phyloP scores from a whole-genome alignment of 2,329 filamentous ascomycete genomes.

The Beauveria sp. region DNA sequence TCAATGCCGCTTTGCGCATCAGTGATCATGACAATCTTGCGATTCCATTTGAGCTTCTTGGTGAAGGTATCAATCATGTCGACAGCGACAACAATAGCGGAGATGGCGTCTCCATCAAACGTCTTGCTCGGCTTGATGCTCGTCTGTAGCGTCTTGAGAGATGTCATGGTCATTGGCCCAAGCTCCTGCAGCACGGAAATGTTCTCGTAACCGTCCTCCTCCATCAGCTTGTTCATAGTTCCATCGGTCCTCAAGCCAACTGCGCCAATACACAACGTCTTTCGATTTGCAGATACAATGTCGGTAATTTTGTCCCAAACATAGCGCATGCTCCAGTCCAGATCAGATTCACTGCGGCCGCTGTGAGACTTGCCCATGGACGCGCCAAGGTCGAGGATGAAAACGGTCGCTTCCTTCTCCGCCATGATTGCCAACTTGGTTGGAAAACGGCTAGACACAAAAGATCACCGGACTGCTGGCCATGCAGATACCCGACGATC shows the following conservation, averaged over 20 bases:
- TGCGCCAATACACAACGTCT: conserved; percentile 66
- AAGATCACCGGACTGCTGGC: not conserved
- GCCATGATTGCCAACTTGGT: conserved; percentile 55
- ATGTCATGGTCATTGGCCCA: conserved; percentile 53
- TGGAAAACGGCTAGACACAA: not conserved
- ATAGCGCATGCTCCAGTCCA: conserved; percentile 86
- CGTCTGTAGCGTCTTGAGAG: conserved; percentile 57
- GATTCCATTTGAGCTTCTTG: conserved; percentile 72
- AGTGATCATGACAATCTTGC: conserved; percentile 78
- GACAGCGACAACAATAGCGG: conserved; percentile 76
- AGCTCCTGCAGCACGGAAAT: conserved; percentile 72
- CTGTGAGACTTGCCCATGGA: conserved; percentile 71
- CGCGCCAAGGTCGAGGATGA: conserved; percentile 78
- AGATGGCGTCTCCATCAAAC: conserved; percentile 72
- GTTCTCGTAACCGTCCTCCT: conserved; percentile 69
- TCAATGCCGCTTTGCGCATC: conserved; percentile 71
- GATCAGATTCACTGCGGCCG: conserved; percentile 68
- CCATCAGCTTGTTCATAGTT: conserved; percentile 60
- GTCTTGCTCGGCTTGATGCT: conserved; percentile 61
- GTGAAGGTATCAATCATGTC: conserved; percentile 77
- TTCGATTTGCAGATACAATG: conserved; percentile 59
- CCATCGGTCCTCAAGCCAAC: conserved; percentile 75
- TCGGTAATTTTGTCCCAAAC: conserved; percentile 84
- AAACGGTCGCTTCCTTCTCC: conserved; percentile 87
- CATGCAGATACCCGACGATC: not conserved